Evolutionary conservation across 1,284 basidiomycete species (phyloP), one percentile per base, ranked within the genome.

Genomic region (Bondarzewia mesenterica): DNA sequence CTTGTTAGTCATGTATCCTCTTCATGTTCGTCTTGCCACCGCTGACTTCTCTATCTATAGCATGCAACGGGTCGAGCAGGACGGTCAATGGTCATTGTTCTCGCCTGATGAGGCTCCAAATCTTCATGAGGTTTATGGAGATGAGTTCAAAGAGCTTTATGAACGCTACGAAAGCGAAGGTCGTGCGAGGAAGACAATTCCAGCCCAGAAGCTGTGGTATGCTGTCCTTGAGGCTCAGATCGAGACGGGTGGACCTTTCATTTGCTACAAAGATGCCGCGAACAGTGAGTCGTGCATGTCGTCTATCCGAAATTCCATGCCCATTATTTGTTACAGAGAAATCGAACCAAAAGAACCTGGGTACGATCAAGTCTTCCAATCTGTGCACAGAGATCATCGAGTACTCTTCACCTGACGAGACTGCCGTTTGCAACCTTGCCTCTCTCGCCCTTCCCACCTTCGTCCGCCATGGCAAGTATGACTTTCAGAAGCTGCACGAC

Each of bases 301-400:
- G 5, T 20, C 44, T 48, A 2, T 42, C 3, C 15, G 38, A 27
- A 41, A 47, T 27, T 44, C 18, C 36, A 48, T 53, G 26, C 45
- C 29, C 42, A 18, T 45, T 37, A 2, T 41, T 27, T 15, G 48
- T 4, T n/a, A n/a, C 55, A 93, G 86, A 76, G 58, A 97, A 97
- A 71, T 95, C 93, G 35, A 99, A 99, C 73, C 96, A 99, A 71
- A 87, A 95, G 74, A 97, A 99, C 69, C 80, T 99, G 36, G 96
- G 96, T 44, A 96, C 92, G 16, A 99, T 99, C 85, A 99, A 98
- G 75, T 96, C 92, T 5, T 98, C 95, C 51, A 99, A 99, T 69
- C 74, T 99, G 40, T 99, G 96, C 75, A 98, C 95, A 10, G 96
- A 99, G 69, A 99, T 99, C 65, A 90, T 99, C 66, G 93, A 99